Evolutionary conservation across 1,284 basidiomycete species (phyloP), one percentile per base, ranked within the genome.

Genomic region (Uromyces viciae-fabae): DNA sequence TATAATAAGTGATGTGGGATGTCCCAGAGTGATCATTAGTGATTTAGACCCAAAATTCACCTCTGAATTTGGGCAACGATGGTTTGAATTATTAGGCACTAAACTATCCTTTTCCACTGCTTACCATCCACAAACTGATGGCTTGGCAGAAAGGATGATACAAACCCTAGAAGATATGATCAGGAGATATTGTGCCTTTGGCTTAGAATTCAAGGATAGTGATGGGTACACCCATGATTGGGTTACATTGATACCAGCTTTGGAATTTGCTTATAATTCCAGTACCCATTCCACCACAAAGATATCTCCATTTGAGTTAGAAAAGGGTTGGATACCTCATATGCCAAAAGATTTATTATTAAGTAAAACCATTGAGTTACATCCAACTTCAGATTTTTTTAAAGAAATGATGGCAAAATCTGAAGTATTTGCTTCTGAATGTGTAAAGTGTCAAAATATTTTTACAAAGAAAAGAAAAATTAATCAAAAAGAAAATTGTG

Each of bases 21-120:
- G 52, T 0, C 88, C 52, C 5, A 56, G 52, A 56, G 22, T n/a
- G 22, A 56, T 56, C 19, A 56, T 56, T 19, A 87, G 5, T 89
- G 87, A 89, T 79, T 82, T 87, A 1, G 88, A 89, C 79, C 82
- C 85, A 0, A 82, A 87, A 7, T 89, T 89, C 82, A 87, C 87
- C 0, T 84, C 85, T 25, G 43, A 69, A 14, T 87, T 89, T 82
- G 89, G 89, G 88, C 84, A 82, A 7, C 75, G 85, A 0, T 81
- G 89, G 0, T 83, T 87, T 75, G 68, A 83, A 25, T 82, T 88
- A 0, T 83, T 87, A 0, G 85, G 86, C 0, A 84, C 85, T n/a
- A 38, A 62, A 64, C 28, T 64, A 17, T 11, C 28, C 9, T 64
- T 64, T 5, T 64, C 60, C 1, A 64, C 60, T 1, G 28, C 60